Conservation (phyloP, 2,329 filamentous ascomycete species). For the Colletotrichum limetticola region DNA sequence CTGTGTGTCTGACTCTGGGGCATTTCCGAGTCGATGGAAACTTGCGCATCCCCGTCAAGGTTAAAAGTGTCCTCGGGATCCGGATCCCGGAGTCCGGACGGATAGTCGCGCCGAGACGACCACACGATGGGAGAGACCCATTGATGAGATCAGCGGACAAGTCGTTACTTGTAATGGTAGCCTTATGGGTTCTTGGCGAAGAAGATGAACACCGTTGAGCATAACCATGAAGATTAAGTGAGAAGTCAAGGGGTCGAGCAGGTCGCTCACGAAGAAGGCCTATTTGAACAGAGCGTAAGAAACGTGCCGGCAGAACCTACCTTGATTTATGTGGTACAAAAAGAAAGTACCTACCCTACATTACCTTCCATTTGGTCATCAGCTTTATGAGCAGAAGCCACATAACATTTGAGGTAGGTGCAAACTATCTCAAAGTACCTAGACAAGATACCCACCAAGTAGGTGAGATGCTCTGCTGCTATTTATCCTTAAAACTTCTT, state of each 20-base stretch:
- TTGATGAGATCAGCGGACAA: background rate
- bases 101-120: background rate
- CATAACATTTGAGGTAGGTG: background rate
- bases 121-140: background rate
- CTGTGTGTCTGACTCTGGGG: background rate
- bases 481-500: rapidly evolving
- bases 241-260: background rate
- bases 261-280: no score
- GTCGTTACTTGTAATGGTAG: background rate
- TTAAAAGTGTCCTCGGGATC: background rate
- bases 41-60: background rate
- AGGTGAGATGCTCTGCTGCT: no score
- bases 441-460: no score
- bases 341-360: no score
- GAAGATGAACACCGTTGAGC: background rate
- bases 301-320: background rate
- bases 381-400: background rate
- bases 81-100: background rate
- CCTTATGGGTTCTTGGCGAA: background rate
- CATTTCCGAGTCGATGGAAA: background rate
- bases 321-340: no score
- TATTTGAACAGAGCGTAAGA: background rate
- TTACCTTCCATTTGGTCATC: background rate
- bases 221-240: background rate
- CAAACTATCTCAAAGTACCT: background rate